A percentile compares a stretch with the other conserved stretches of the same genome.
phyloP scores from a whole-genome alignment of 176 grass and related monocot genomes.

The Oryza australiensis region DNA sequence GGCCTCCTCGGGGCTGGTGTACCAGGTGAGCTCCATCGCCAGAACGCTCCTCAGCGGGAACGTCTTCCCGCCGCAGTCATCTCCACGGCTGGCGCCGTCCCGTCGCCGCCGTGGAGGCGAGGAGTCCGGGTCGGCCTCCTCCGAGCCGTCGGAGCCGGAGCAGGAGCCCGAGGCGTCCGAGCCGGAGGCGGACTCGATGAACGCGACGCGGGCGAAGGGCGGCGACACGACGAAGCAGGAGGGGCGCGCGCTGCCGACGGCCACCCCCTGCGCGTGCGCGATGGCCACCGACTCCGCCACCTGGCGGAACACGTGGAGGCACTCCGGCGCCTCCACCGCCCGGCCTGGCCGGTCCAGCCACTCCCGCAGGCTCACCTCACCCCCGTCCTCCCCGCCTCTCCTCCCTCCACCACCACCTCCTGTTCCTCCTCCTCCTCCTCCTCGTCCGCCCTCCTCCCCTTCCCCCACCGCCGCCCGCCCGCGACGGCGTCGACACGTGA shows the following conservation, averaged over 20 bases:
- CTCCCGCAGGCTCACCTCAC: conserved; percentile 84
- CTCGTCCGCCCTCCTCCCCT: not conserved
- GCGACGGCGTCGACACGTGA: conserved; percentile 25
- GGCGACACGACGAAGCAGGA: conserved; percentile 95
- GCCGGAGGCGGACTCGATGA: conserved; percentile 91
- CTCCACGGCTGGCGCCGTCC: not conserved
- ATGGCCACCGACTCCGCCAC: conserved; percentile 73
- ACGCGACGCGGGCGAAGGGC: conserved; percentile 79
- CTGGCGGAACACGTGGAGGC: conserved; percentile 93
- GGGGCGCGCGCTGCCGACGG: conserved; percentile 74
- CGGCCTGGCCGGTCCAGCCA: conserved; percentile 77
- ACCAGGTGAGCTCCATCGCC: conserved; percentile 84
- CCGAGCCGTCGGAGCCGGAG: conserved; percentile 67
- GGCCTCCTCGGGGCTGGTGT: conserved; percentile 88
- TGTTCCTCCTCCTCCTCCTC: not conserved
- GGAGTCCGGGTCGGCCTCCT: conserved; percentile 32
- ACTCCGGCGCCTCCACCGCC: conserved; percentile 70
- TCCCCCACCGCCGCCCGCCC: conserved; percentile 21
- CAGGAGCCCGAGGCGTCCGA: conserved; percentile 68
- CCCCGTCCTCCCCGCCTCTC: conserved; percentile 21
- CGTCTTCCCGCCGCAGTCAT: conserved; percentile 38
- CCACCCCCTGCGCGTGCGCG: conserved; percentile 89
- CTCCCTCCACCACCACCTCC: conserved; percentile 31
- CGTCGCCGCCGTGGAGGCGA: conserved; percentile 12
- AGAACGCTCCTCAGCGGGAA: conserved; percentile 87